phyloP scores from a whole-genome alignment of 129 eudicot genomes.

The Arctium lappa region DNA sequence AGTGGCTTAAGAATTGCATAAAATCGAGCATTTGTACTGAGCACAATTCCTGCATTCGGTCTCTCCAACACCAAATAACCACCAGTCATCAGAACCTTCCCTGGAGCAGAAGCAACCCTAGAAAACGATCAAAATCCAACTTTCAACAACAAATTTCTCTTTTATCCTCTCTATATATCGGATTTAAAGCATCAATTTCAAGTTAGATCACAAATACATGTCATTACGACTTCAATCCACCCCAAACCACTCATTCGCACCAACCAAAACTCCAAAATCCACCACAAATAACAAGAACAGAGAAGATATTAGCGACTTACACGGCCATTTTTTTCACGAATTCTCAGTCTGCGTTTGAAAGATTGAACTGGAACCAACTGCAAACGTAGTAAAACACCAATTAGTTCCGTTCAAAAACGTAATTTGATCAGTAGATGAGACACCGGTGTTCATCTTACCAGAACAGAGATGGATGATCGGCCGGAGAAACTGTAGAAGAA shows the following conservation, averaged over 20 bases:
- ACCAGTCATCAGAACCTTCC: constrained; percentile 78
- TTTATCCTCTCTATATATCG: neutral
- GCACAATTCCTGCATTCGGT: constrained; percentile 83
- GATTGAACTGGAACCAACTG: constrained; percentile 10
- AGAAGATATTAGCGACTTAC: constrained; percentile 7
- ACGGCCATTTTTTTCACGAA: constrained; percentile 14
- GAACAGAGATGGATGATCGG: neutral
- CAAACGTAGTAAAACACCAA: constrained; percentile 1
- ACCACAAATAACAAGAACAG: neutral
- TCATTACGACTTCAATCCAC: neutral
- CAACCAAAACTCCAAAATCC: neutral
- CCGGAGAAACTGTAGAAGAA: constrained; percentile 6
- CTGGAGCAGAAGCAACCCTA: constrained; percentile 88
- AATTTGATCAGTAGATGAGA: constrained; percentile 4
- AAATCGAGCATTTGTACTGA: constrained; percentile 67
- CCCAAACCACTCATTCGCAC: neutral
- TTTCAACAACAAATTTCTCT: constrained; percentile 4
- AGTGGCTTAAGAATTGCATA: constrained; percentile 68
- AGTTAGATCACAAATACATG: constrained; percentile 15
- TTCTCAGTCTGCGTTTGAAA: neutral
- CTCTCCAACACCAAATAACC: constrained; percentile 80
- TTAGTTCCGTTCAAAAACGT: neutral
- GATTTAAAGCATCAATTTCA: neutral
- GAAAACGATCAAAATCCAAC: neutral
- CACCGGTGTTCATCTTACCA: neutral